Evolutionary conservation across 768 basidiomycete species (phyloP).

Genomic region (Tubosaeta sp.): DNA sequence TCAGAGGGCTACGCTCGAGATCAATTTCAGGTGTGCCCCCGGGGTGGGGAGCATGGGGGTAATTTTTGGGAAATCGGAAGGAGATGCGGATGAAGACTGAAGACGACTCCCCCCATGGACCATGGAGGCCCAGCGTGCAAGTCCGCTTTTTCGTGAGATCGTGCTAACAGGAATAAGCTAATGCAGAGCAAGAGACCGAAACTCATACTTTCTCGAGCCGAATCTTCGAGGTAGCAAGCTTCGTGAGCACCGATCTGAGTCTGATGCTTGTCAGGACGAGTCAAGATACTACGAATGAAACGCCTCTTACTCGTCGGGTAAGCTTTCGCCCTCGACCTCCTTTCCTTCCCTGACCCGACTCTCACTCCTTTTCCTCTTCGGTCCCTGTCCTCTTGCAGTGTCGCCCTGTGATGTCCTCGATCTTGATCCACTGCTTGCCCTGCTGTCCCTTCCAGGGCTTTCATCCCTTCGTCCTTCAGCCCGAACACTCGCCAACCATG

Average conservation of each 20-base stretch:
- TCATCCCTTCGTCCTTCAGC: slow-evolving; percentile 54
- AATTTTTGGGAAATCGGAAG: slow-evolving; percentile 83
- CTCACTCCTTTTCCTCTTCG: slow-evolving; percentile 43
- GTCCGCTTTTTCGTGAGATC: slow-evolving; percentile 70
- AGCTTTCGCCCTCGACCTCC: slow-evolving; percentile 38
- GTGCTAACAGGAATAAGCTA: slow-evolving; percentile 38
- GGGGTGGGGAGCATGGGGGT: slow-evolving; percentile 62
- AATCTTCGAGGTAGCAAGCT: slow-evolving; percentile 63
- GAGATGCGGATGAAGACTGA: slow-evolving; percentile 84
- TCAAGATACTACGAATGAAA: not conserved
- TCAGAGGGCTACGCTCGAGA: slow-evolving; percentile 76
- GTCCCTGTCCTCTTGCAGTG: slow-evolving; percentile 2
- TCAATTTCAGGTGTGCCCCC: slow-evolving; percentile 70
- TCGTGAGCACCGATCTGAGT: slow-evolving; percentile 68
- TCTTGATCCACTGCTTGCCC: slow-evolving; percentile 39
- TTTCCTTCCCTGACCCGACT: slow-evolving; percentile 35
- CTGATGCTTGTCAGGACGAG: slow-evolving; percentile 32
- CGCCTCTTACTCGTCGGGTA: slow-evolving; percentile 68
- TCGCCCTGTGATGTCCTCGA: slow-evolving; percentile 35
- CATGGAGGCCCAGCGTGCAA: slow-evolving; percentile 81
- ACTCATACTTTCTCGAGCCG: slow-evolving; percentile 77
- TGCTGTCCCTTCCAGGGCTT: slow-evolving; percentile 53
- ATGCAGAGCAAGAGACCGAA: not conserved
- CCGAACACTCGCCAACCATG: slow-evolving; percentile 73
- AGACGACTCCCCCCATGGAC: slow-evolving; percentile 86